Conservation (phyloP, 1,139 yeast genomes). For the Kodamaea arcana region DNA sequence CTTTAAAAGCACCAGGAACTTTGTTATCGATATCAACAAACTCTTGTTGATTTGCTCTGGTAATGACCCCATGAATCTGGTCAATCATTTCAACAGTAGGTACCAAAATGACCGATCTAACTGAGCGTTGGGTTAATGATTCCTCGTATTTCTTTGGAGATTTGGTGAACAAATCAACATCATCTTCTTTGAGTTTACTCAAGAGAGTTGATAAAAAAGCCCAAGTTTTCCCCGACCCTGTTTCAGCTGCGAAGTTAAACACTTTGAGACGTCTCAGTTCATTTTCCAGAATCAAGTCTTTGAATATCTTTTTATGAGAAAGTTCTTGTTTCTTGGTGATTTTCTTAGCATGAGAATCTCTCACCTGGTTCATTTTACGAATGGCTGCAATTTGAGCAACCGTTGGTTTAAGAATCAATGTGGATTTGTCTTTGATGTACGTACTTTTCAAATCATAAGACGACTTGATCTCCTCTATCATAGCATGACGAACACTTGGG, state of each 20-base stretch:
- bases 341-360: slow-evolving; percentile 18
- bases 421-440: slow-evolving; percentile 27
- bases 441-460: slow-evolving; percentile 43
- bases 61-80: slow-evolving; percentile 62
- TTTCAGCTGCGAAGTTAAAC: slow-evolving; percentile 88
- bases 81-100: slow-evolving; percentile 89
- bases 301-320: slow-evolving; percentile 3
- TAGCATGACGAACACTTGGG: slow-evolving; percentile 62
- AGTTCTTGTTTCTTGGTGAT: slow-evolving; percentile 18
- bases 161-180: slow-evolving; percentile 24
- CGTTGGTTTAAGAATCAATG: slow-evolving; percentile 34
- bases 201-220: slow-evolving; percentile 78
- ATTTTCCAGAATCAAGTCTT: slow-evolving; percentile 27
- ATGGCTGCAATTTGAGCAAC: slow-evolving; percentile 46
- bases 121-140: slow-evolving; percentile 34
- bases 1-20: slow-evolving; percentile 17
- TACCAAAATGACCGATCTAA: slow-evolving; percentile 67
- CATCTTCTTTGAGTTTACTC: slow-evolving; percentile 61
- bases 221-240: slow-evolving; percentile 96
- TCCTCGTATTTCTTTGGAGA: slow-evolving; percentile 30
- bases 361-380: slow-evolving; percentile 38
- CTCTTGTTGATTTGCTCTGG: slow-evolving; percentile 29
- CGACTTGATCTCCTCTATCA: slow-evolving; percentile 53
- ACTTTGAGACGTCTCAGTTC: slow-evolving; percentile 47
- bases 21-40: slow-evolving; percentile 19